phyloP scores from a whole-genome alignment of 208 protist genomes.

The Trypanosomatidae sp. region DNA sequence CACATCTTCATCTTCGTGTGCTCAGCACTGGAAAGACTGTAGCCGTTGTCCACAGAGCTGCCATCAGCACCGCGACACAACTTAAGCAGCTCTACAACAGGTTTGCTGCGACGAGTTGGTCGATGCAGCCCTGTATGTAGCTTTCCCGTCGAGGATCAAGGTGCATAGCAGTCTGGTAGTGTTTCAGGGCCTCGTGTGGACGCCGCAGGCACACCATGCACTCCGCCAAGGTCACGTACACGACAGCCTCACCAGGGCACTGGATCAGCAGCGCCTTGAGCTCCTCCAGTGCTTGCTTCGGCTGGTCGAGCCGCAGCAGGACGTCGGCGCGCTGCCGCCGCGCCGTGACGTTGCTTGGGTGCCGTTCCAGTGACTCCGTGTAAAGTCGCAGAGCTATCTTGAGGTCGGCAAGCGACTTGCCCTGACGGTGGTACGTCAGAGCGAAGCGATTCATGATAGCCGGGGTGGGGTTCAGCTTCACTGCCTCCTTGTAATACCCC shows the following conservation, averaged over 20 bases:
- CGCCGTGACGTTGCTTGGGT: constrained; percentile 85
- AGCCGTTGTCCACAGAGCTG: neutral
- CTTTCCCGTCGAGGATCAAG: constrained; percentile 73
- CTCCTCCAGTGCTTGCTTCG: constrained; percentile 68
- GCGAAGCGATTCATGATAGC: constrained; percentile 79
- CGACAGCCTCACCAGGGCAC: constrained; percentile 87
- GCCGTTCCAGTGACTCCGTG: constrained; percentile 58
- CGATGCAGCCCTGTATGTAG: constrained; percentile 70
- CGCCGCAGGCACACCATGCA: constrained; percentile 57
- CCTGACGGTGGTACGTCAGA: constrained; percentile 62
- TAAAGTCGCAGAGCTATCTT: constrained; percentile 75
- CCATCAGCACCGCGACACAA: neutral
- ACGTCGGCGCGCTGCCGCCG: constrained; percentile 91
- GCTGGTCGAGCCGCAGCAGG: constrained; percentile 70
- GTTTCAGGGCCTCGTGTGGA: constrained; percentile 46
- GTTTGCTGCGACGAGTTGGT: constrained; percentile 45
- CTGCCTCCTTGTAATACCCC: constrained; percentile 89
- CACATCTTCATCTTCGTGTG: neutral
- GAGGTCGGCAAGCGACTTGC: constrained; percentile 45
- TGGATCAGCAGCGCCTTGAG: constrained; percentile 70
- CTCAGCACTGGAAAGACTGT: neutral
- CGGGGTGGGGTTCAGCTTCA: constrained; percentile 82
- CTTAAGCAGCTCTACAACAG: constrained; percentile 11
- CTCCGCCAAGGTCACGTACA: constrained; percentile 90
- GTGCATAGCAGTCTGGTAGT: constrained; percentile 72